A percentile compares a stretch with the other conserved stretches of the same genome.
phyloP scores from a whole-genome alignment of 129 eudicot species.

The Oenanthe sinensis region DNA sequence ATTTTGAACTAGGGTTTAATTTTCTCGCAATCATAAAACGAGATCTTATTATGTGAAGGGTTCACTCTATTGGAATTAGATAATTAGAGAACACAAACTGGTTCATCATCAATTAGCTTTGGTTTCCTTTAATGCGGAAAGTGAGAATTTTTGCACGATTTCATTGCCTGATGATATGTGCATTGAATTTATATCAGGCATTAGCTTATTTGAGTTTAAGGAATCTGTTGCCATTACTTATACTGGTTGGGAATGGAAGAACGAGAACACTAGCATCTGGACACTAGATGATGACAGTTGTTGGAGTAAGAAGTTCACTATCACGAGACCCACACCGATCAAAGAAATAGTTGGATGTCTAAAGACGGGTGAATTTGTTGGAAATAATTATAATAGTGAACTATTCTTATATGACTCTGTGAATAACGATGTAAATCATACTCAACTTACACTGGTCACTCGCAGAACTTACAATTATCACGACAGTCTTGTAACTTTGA shows the following conservation, averaged over 20 bases:
- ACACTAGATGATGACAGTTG: constrained; percentile 8
- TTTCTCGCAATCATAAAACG: too few species aligned
- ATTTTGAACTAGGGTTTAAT: too few species aligned
- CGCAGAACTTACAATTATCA: not conserved
- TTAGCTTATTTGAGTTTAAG: not conserved
- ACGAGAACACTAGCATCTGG: not conserved
- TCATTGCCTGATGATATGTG: not conserved
- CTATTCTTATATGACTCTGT: not conserved
- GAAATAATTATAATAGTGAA: not conserved
- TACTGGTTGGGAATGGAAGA: not conserved
- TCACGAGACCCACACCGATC: not conserved
- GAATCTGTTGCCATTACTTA: not conserved
- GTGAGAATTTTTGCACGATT: not conserved
- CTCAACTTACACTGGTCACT: not conserved
- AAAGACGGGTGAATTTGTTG: not conserved
- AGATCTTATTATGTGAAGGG: too few species aligned
- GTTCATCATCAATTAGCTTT: not conserved
- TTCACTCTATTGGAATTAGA: constrained; percentile 2
- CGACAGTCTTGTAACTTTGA: not conserved
- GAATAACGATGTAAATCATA: not conserved
- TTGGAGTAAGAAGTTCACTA: constrained; percentile 12
- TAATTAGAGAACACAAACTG: not conserved
- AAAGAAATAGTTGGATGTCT: not conserved
- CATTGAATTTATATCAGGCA: too few species aligned
- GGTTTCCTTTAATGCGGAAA: not conserved